These are phyloP conservation scores for Sporothrix globosa DNA, from an alignment of 2,329 filamentous ascomycete genomes.

Conservation along the genomic window DNA sequence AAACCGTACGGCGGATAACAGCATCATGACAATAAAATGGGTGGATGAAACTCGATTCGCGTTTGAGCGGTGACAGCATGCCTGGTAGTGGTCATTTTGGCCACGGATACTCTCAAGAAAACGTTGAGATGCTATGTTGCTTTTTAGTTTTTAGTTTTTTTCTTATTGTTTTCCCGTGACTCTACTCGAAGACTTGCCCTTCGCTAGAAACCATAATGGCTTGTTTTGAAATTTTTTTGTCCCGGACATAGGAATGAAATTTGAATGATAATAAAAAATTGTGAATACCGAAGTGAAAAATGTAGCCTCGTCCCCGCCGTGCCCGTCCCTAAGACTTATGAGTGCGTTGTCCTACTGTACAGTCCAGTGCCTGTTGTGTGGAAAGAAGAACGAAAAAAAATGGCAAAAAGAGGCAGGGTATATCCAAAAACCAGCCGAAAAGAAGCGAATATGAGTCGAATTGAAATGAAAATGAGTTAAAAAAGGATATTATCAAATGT, in stretches of 20 bases:
- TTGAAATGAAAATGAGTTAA: neutral
- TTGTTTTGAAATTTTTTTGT: conserved; percentile 25
- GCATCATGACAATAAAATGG: neutral
- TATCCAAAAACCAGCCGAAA: conserved; percentile 24
- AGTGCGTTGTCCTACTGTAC: neutral
- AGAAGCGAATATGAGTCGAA: conserved; percentile 9
- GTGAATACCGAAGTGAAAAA: conserved; percentile 11
- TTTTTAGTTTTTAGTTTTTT: neutral
- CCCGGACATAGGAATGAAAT: conserved; percentile 20
- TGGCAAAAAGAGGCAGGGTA: conserved; percentile 23
- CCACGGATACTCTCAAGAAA: too few relatives aligned
- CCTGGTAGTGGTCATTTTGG: too few relatives aligned
- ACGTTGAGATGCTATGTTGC: neutral
- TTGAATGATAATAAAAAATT: neutral
- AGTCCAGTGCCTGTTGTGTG: conserved; percentile 14
- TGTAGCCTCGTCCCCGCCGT: neutral
- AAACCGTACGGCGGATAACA: neutral
- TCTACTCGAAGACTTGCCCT: neutral
- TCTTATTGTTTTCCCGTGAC: neutral
- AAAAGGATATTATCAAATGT: neutral
- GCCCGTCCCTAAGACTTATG: neutral
- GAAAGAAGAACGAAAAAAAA: conserved; percentile 12
- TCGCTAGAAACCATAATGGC: neutral
- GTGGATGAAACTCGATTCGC: neutral
- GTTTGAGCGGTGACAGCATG: neutral